phyloP scores from a whole-genome alignment of 1,284 basidiomycete species.

The Ustilago cynodontis region DNA sequence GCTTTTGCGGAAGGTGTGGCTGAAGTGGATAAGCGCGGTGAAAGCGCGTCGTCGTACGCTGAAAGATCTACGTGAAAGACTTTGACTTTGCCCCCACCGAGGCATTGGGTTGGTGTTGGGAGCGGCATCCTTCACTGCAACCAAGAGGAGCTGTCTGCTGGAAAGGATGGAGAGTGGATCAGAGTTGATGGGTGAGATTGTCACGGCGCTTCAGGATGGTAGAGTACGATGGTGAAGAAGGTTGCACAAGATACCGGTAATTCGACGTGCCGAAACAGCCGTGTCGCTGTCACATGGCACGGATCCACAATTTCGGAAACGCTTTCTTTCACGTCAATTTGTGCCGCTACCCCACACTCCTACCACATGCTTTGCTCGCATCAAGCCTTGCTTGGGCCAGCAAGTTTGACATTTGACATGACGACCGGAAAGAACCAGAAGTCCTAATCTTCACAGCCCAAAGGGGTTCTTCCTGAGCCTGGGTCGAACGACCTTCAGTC shows the following conservation, averaged over 20 bases:
- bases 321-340: slow-evolving; percentile 7
- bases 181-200: not conserved
- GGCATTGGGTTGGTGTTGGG: slow-evolving; percentile 12
- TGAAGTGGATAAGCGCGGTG: slow-evolving; percentile 11
- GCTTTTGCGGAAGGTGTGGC: slow-evolving; percentile 8
- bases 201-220: not conserved
- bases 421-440: not conserved
- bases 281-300: not conserved
- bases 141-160: not conserved
- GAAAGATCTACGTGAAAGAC: slow-evolving; percentile 23
- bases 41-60: slow-evolving; percentile 23
- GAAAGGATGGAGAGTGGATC: not conserved
- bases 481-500: not conserved
- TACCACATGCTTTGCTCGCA: not conserved
- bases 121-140: not conserved
- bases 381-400: not conserved
- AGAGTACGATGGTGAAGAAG: not conserved
- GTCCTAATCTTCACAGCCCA: not conserved
- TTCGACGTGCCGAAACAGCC: slow-evolving; percentile 2
- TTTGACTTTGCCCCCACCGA: slow-evolving; percentile 37
- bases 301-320: not conserved
- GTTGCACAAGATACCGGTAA: not conserved
- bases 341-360: not conserved
- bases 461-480: not conserved
- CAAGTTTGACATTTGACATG: not conserved